A percentile compares a stretch with the other conserved stretches of the same genome.
phyloP scores from a whole-genome alignment of 2,329 filamentous ascomycete species.

The Penicillium sp. region DNA sequence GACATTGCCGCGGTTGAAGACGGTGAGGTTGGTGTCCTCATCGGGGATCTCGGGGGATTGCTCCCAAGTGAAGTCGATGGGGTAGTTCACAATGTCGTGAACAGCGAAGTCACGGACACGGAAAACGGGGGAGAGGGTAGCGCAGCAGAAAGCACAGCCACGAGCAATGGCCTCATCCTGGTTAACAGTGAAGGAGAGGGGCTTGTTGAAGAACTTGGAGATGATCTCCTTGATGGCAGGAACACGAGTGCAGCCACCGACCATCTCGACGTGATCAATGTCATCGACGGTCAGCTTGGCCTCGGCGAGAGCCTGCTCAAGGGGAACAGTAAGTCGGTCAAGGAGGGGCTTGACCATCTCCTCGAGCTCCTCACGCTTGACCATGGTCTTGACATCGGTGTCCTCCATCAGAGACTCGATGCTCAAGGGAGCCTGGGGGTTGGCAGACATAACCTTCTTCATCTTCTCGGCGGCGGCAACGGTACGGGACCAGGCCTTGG shows the following conservation, averaged over 20 bases:
- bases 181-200: conserved; percentile 93
- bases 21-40: conserved; percentile 93
- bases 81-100: conserved; percentile 97
- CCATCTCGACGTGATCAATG: conserved; percentile 89
- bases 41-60: conserved; percentile 97
- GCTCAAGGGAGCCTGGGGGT: conserved; percentile 87
- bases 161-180: conserved; percentile 96
- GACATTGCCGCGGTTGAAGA: conserved; percentile 96
- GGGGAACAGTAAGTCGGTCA: conserved; percentile 67
- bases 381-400: conserved; percentile 81
- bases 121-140: conserved; percentile 96
- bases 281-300: conserved; percentile 89
- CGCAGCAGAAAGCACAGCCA: conserved; percentile 95
- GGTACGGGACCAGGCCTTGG: conserved; percentile 85
- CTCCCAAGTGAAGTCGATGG: conserved; percentile 98
- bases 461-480: conserved; percentile 90
- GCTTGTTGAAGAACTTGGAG: conserved; percentile 87
- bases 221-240: conserved; percentile 89
- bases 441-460: conserved; percentile 97
- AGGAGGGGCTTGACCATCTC: conserved; percentile 84
- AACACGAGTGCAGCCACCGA: conserved; percentile 92
- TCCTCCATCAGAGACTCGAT: conserved; percentile 99
- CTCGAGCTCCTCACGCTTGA: conserved; percentile 94
- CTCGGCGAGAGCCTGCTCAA: conserved; percentile 92
- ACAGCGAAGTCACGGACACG: conserved; percentile 97